Evolutionary conservation across 352 stramenopile genomes (phyloP).

Genomic region (Phytophthora capsici): DNA sequence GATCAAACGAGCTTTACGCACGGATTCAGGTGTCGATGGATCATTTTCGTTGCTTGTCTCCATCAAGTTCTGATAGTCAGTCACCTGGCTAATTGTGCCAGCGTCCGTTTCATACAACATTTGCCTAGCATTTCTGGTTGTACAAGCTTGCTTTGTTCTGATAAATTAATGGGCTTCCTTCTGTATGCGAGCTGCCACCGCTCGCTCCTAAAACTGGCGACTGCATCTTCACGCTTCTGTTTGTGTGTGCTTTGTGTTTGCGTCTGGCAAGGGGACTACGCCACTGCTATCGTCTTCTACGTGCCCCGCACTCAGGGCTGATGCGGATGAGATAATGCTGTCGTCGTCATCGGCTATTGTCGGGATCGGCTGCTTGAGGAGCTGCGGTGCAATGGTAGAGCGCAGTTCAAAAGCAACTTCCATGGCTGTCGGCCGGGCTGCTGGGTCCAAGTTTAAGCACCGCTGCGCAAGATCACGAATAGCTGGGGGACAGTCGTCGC

Average conservation of each 20-base stretch:
- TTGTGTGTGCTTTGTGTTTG: conserved; percentile 20
- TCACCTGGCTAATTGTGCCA: background rate
- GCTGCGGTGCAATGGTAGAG: conserved; percentile 52
- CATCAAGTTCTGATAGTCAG: conserved; percentile 1
- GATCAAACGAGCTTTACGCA: conserved; percentile 60
- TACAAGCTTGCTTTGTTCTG: conserved; percentile 23
- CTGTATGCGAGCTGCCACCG: conserved; percentile 15
- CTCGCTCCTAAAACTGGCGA: conserved; percentile 19
- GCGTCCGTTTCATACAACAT: conserved; percentile 20
- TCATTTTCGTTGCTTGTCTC: conserved; percentile 23
- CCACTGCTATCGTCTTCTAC: conserved; percentile 12
- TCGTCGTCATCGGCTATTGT: conserved; percentile 13
- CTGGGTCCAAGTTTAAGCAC: conserved; percentile 70
- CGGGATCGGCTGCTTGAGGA: conserved; percentile 37
- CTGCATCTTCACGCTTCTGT: conserved; percentile 33
- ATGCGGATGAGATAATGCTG: conserved; percentile 21
- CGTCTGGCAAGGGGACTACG: background rate
- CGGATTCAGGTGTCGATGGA: conserved; percentile 16
- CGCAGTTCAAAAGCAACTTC: conserved; percentile 73
- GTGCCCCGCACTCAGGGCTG: background rate
- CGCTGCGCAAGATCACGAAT: conserved; percentile 63
- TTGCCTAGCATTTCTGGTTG: conserved; percentile 10
- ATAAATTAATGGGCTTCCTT: conserved; percentile 40
- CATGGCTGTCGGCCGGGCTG: conserved; percentile 68
- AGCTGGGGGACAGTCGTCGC: conserved; percentile 60